Percentiles rank a stretch among this genome's conserved stretches.
Conservation (phyloP, 202 grass and related monocot species). For the Digitaria exilis region DNA sequence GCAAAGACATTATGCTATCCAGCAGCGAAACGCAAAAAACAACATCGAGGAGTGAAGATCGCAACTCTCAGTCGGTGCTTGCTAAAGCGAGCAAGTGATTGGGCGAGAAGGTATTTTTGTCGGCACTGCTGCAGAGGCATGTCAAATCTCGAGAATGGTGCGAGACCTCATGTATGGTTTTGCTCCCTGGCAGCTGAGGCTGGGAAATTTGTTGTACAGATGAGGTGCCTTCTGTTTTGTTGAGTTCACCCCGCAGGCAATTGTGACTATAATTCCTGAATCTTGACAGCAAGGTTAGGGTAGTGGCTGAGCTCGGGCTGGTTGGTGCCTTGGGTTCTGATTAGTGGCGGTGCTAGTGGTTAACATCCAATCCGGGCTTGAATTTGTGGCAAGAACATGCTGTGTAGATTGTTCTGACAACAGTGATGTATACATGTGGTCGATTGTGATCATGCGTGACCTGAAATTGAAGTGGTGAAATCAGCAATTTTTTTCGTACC, state of each 20-base stretch:
- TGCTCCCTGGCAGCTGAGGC: constrained; percentile 26
- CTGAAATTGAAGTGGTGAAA: constrained; percentile 14
- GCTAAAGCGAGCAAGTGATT: not conserved
- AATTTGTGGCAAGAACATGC: constrained; percentile 2
- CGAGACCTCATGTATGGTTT: constrained; percentile 6
- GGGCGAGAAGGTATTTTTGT: not conserved
- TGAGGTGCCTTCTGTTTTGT: constrained; percentile 23
- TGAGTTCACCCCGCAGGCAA: not conserved
- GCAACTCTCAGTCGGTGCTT: not conserved
- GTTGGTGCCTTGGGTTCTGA: constrained; percentile 18
- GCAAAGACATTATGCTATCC: constrained; percentile 63
- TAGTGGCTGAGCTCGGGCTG: constrained; percentile 34
- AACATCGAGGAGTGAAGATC: constrained; percentile 57
- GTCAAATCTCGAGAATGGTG: constrained; percentile 5
- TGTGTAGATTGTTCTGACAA: constrained; percentile 32
- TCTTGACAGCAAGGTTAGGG: constrained; percentile 39
- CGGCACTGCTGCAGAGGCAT: not conserved
- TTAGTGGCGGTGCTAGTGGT: not conserved
- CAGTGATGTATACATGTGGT: not conserved
- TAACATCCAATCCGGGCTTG: not conserved
- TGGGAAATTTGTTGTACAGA: constrained; percentile 39
- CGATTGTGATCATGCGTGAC: constrained; percentile 26
- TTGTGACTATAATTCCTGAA: constrained; percentile 7
- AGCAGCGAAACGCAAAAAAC: constrained; percentile 64
- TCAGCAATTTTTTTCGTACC: not conserved